Conservation (phyloP, 2,329 filamentous ascomycete genomes). For the Aspergillus clavatus region DNA sequence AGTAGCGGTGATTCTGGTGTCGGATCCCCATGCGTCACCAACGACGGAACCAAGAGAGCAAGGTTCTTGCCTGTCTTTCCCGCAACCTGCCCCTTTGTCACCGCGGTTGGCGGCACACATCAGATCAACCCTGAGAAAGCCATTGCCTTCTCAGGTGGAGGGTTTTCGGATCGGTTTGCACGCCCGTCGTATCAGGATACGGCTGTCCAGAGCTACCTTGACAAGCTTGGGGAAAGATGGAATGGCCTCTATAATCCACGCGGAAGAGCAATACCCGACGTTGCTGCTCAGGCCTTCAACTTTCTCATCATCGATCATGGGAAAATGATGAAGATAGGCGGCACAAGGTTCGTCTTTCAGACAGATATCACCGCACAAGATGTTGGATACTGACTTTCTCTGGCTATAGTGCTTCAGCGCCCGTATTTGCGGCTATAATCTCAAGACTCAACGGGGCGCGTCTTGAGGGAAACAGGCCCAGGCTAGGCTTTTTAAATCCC, state of each 20-base stretch:
- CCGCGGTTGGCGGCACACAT: constrained; percentile 57
- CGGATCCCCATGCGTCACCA: constrained; percentile 51
- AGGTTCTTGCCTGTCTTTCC: constrained; percentile 54
- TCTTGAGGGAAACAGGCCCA: constrained; percentile 49
- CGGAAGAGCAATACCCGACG: constrained; percentile 59
- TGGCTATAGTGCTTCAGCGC: constrained; percentile 50
- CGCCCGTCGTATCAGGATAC: constrained; percentile 45
- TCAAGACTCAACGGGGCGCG: constrained; percentile 61
- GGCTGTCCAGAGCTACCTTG: constrained; percentile 43
- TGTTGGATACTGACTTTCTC: background rate
- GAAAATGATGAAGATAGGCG: constrained; percentile 36
- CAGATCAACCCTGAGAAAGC: constrained; percentile 50
- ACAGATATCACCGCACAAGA: background rate
- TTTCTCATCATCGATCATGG: constrained; percentile 41
- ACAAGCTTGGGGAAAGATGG: constrained; percentile 38
- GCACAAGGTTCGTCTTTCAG: constrained; percentile 39
- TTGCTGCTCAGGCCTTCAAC: constrained; percentile 52
- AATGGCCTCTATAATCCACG: constrained; percentile 45
- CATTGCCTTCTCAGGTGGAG: constrained; percentile 48
- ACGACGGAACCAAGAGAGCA: constrained; percentile 51
- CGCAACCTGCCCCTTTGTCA: constrained; percentile 58
- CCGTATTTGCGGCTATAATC: constrained; percentile 59
- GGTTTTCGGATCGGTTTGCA: constrained; percentile 49
- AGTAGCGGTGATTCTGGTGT: constrained; percentile 60
- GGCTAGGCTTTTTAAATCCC: constrained; percentile 59